Base-by-base conservation (phyloP, 192 early-diverging fungal species). In the Coemansia sp. region DNA sequence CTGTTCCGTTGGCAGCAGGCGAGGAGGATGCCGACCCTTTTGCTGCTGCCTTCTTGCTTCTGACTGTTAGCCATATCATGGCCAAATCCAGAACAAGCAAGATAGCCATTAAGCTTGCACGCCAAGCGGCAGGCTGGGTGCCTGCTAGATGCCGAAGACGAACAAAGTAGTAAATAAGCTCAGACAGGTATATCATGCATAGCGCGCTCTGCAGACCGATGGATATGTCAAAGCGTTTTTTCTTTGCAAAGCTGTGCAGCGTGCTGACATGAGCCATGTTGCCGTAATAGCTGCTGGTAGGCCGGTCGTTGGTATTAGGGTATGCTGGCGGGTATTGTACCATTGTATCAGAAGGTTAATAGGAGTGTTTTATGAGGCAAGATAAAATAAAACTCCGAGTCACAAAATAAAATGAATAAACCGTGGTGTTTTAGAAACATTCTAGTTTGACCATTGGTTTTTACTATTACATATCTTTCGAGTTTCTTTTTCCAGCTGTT, bases 41-140 rank as follows among this genome's bases (percentile, higher is more conserved):
- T 14, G 55, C 41, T 6, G n/a, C 64, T 3, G 37, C 8, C 36
- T 34, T 66, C 52, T 78, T 83, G 67, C 67, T 70, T 15, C 74
- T 67, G 20, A 78, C 56, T 5, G 81, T 83, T 14, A 83, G 70
- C 81, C 81, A 83, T 33, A 83, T 78, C 43, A 83, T 52, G 12
- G 56, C 66, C 38, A 83, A 54, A 28, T 83, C 81, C 15, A 83
- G 39, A 17, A 78, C 57, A 18, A 83, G 67, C 20, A 75, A 67
- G 9, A 78, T 58, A n/a, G 78, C 64, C 73, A 83, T 77, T 39
- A 78, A 57, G 15, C 73, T 71, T 15, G 81, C 70, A 14, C 81
- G 81, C 81, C 81, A 83, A 15, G 72, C 66, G 2, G 81, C 81
- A 37, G 70, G 51, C 22, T 70, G 63, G 37, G 67, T 63, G 39